phyloP scores from a whole-genome alignment of 306 rosid species.

The Sicyos edulis region DNA sequence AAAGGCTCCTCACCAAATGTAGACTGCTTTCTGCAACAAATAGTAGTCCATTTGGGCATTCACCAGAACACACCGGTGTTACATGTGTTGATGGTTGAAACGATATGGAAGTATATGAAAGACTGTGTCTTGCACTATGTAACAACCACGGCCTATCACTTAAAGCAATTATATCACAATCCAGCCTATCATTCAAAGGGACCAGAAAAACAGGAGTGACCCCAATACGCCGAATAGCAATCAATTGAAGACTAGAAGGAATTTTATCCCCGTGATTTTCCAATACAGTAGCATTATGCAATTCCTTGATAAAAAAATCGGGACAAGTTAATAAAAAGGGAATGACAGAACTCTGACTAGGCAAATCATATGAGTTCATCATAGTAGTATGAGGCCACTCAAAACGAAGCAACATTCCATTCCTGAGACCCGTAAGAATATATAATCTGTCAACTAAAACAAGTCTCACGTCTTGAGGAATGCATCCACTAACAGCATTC shows the following conservation, averaged over 20 bases:
- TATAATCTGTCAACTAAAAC: constrained; percentile 68
- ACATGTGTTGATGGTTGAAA: constrained; percentile 86
- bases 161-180: constrained; percentile 76
- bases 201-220: constrained; percentile 93
- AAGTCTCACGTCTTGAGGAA: constrained; percentile 92
- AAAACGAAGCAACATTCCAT: constrained; percentile 91
- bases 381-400: constrained; percentile 58
- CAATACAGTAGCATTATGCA: constrained; percentile 26
- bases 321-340: constrained; percentile 41
- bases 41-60: constrained; percentile 86
- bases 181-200: constrained; percentile 74
- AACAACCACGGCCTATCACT: constrained; percentile 96
- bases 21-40: constrained; percentile 84
- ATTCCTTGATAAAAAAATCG: constrained; percentile 25
- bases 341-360: constrained; percentile 28
- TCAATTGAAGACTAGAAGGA: constrained; percentile 65
- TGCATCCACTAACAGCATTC: constrained; percentile 71
- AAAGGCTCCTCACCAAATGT: constrained; percentile 63
- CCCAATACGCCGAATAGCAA: constrained; percentile 87
- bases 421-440: constrained; percentile 85
- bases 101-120: constrained; percentile 88
- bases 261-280: constrained; percentile 31
- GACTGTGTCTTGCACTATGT: constrained; percentile 89
- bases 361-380: constrained; percentile 29
- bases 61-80: constrained; percentile 78